Evolutionary conservation across 2,329 filamentous ascomycete genomes (phyloP).

Genomic region (Fusarium sp.): DNA sequence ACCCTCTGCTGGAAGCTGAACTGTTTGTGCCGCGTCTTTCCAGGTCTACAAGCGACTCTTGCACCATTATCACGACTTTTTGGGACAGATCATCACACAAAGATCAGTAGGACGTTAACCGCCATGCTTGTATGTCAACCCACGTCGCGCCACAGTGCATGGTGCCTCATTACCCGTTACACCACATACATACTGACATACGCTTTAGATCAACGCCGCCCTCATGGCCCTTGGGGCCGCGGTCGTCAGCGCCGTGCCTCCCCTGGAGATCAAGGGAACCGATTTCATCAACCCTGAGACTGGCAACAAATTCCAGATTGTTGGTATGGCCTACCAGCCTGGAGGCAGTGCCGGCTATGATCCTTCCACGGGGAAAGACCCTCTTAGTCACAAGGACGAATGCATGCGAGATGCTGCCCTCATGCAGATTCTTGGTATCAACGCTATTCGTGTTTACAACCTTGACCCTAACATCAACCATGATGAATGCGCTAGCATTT

Average conservation of each 20-base stretch:
- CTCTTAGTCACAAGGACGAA: slow-evolving; percentile 68
- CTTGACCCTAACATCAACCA: slow-evolving; percentile 75
- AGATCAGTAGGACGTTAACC: slow-evolving; percentile 21
- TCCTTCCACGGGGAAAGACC: slow-evolving; percentile 66
- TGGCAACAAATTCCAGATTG: slow-evolving; percentile 73
- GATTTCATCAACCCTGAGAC: slow-evolving; percentile 71
- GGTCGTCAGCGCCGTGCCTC: slow-evolving; percentile 67
- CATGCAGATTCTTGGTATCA: slow-evolving; percentile 74
- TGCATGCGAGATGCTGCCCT: slow-evolving; percentile 75
- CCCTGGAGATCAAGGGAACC: slow-evolving; percentile 68
- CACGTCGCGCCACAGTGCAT: not conserved
- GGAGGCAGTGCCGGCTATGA: slow-evolving; percentile 74
- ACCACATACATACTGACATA: slow-evolving; percentile 37
- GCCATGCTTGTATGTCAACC: slow-evolving; percentile 48
- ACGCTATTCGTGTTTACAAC: slow-evolving; percentile 79
- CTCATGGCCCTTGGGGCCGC: slow-evolving; percentile 67
- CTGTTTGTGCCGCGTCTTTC: slow-evolving; percentile 7
- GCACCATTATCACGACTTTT: slow-evolving; percentile 21
- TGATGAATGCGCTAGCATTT: slow-evolving; percentile 75
- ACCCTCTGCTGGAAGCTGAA: slow-evolving; percentile 18
- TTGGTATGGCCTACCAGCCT: slow-evolving; percentile 78
- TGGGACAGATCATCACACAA: slow-evolving; percentile 16
- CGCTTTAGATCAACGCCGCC: slow-evolving; percentile 55
- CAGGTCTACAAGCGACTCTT: slow-evolving; percentile 4
- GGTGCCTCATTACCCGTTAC: not conserved